A percentile compares a stretch with the other conserved stretches of the same genome.
phyloP scores from a whole-genome alignment of 345 rosid genomes.

The Melaleuca alternifolia region DNA sequence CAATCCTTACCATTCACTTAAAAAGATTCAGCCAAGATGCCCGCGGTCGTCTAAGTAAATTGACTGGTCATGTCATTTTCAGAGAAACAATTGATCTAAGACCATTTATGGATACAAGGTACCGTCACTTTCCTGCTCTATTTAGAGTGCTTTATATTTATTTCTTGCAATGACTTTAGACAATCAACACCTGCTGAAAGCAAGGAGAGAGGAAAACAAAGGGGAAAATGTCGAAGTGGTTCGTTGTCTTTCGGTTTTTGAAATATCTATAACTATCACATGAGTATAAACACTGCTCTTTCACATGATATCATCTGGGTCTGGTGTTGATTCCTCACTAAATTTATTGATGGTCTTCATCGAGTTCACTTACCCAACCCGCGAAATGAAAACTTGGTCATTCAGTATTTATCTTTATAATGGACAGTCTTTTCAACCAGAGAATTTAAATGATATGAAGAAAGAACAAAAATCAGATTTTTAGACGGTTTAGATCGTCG shows the following conservation, averaged over 20 bases:
- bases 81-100: constrained; percentile 57
- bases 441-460: neutral
- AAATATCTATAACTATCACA: neutral
- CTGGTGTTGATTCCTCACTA: neutral
- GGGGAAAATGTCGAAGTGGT: neutral
- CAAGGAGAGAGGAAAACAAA: neutral
- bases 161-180: neutral
- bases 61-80: constrained; percentile 83
- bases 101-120: constrained; percentile 84
- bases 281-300: neutral
- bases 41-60: constrained; percentile 88
- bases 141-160: neutral
- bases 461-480: neutral
- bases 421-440: neutral
- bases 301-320: neutral
- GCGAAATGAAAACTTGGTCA: neutral
- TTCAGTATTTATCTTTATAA: neutral
- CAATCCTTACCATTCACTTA: constrained; percentile 75
- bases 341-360: neutral
- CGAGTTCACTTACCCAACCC: neutral
- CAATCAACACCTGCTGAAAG: neutral
- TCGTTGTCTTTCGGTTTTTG: neutral
- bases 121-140: constrained; percentile 3
- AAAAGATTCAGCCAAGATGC: constrained; percentile 93
- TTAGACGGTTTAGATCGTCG: neutral